Evolutionary conservation across 306 rosid species (phyloP), one percentile per base, ranked within the genome.

Genomic region (Acmispon strigosus): DNA sequence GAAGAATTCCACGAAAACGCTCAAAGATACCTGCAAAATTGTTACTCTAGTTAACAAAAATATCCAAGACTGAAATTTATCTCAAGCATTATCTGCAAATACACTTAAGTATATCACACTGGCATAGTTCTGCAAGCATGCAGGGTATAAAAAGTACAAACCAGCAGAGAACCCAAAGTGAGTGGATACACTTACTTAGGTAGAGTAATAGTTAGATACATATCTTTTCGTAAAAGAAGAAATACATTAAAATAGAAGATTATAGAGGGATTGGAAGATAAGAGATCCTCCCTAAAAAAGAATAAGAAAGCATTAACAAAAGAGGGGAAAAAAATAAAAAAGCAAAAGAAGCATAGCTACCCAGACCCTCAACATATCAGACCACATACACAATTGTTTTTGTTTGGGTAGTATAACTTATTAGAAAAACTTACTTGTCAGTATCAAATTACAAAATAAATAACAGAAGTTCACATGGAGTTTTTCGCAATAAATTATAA

Each of bases 1-100:
- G 96, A 65, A 94, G 97, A 87, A 94, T 94, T 82, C 97, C 95
- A 37, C 92, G 96, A 54, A 94, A 94, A 7, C 96, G 95, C 88
- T 94, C 99, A 85, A 91, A 94, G 65, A 94, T 94, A 65, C 97
- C 97, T 94, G 76, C 37, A 76, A 76, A 57, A 34, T 57, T 32
- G 51, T 15, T 32, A 53, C 54, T 55, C 39, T 5, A 37, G 43
- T 41, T 69, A 14, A 17, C 29, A 63, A 53, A 48, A 9, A 57
- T 8, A 70, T 10, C 8, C 10, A 58, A n/a, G 13, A 59, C 41
- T 7, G 5, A 44, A 29, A 57, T 50, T 62, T 62, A 37, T 41
- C 34, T 55, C 13, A 22, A 45, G 17, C 76, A 72, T 37, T 24
- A 57, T 22, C 11, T n/a, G 44, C 39, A 47, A 12, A 24, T 24